These are phyloP conservation scores for Cordyceps javanica DNA, from an alignment of 2,329 filamentous ascomycete genomes.

Conservation along the genomic window DNA sequence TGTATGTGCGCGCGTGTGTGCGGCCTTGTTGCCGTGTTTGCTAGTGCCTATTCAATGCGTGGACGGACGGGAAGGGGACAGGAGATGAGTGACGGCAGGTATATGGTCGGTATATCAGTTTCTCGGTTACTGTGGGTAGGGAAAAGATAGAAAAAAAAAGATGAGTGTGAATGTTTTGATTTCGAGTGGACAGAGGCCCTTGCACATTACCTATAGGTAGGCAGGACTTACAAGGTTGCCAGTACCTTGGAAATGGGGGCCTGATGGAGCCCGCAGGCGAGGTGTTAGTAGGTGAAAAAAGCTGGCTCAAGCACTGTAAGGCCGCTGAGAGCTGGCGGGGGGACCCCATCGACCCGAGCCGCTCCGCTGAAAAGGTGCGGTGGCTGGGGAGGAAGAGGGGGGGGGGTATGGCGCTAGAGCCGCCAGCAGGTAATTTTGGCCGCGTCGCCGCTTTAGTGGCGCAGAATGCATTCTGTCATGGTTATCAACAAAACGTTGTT, in stretches of 20 bases:
- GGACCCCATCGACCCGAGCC: conserved; percentile 14
- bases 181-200: conserved; percentile 1
- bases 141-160: neutral
- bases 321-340: neutral
- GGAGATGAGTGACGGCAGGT: neutral
- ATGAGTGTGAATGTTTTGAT: conserved; percentile 12
- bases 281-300: neutral
- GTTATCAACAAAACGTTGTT: no score
- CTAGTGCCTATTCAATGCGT: neutral
- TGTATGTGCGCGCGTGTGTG: neutral
- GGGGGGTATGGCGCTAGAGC: conserved; percentile 9
- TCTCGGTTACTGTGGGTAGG: neutral
- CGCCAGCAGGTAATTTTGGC: conserved; percentile 1
- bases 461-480: no score
- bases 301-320: neutral
- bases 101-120: neutral
- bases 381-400: conserved; percentile 9
- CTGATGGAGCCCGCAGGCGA: neutral
- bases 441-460: conserved; percentile 2
- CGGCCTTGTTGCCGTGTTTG: neutral
- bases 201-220: no score
- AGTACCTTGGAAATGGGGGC: neutral
- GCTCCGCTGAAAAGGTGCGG: conserved; percentile 12
- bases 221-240: conserved; percentile 7
- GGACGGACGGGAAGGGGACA: neutral